phyloP scores from a whole-genome alignment of 768 basidiomycete species.

The Serpula lacrymans region DNA sequence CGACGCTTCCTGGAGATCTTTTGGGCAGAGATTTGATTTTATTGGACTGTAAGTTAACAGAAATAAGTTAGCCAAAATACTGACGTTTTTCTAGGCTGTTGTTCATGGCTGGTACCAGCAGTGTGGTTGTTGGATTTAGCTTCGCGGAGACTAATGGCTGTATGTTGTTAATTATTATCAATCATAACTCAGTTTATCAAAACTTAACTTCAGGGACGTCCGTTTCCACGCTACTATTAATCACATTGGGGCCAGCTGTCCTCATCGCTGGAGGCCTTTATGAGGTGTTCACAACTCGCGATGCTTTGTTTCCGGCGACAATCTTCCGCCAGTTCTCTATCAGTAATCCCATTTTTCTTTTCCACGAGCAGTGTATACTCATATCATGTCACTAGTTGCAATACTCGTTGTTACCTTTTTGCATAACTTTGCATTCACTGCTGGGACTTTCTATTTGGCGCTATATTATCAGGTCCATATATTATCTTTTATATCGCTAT shows the following conservation, averaged over 20 bases:
- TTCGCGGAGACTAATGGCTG: conserved; percentile 68
- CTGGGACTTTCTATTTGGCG: conserved; percentile 84
- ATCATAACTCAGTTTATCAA: conserved; percentile 9
- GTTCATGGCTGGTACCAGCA: conserved; percentile 73
- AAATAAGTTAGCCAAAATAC: conserved; percentile 11
- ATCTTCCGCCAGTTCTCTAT: conserved; percentile 59
- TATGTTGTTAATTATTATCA: conserved; percentile 34
- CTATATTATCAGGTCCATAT: conserved; percentile 71
- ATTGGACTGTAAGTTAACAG: conserved; percentile 69
- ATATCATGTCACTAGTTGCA: conserved; percentile 41
- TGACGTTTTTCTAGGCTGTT: conserved; percentile 44
- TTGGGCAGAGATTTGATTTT: conserved; percentile 68
- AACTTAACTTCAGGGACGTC: conserved; percentile 50
- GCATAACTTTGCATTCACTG: conserved; percentile 80
- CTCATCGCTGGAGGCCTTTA: conserved; percentile 62
- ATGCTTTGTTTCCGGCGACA: conserved; percentile 67
- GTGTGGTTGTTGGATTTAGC: conserved; percentile 77
- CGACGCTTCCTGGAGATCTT: conserved; percentile 53
- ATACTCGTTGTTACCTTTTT: conserved; percentile 70
- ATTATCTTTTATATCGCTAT: conserved; percentile 2
- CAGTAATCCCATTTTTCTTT: conserved; percentile 37
- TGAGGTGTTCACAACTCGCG: conserved; percentile 62
- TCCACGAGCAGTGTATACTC: conserved; percentile 14
- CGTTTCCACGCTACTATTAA: conserved; percentile 57
- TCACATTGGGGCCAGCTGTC: conserved; percentile 51